Evolutionary conservation across 768 basidiomycete species (phyloP).

Genomic region (Boletus vermiculosoides): DNA sequence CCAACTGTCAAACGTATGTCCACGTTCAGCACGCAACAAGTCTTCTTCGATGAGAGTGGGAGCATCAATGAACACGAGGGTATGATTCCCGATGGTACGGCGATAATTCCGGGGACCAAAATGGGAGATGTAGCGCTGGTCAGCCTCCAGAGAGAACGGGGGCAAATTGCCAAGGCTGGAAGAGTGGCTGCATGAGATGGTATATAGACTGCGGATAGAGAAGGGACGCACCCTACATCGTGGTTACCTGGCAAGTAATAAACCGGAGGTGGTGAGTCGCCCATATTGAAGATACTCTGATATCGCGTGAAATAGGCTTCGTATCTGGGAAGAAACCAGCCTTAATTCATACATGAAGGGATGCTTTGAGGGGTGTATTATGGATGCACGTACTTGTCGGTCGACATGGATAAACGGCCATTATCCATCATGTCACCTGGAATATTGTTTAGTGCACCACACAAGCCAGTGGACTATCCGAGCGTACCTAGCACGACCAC

Average conservation of each 20-base stretch:
- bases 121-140: slow-evolving; percentile 61
- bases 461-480: background rate
- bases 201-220: background rate
- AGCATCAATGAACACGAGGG: slow-evolving; percentile 70
- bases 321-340: slow-evolving; percentile 54
- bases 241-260: slow-evolving; percentile 90
- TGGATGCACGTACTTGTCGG: slow-evolving; percentile 58
- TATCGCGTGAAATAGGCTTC: slow-evolving; percentile 67
- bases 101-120: slow-evolving; percentile 75
- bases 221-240: slow-evolving; percentile 65
- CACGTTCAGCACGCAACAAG: slow-evolving; percentile 42
- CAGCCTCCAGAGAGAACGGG: slow-evolving; percentile 42
- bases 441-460: background rate
- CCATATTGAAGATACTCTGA: slow-evolving; percentile 60
- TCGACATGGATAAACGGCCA: slow-evolving; percentile 63
- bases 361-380: background rate
- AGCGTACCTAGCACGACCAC: slow-evolving; percentile 71
- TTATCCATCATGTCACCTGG: slow-evolving; percentile 82
- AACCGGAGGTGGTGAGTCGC: slow-evolving; percentile 44
- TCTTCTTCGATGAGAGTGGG: slow-evolving; percentile 77
- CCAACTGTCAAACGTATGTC: slow-evolving; percentile 47
- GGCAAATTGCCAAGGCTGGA: slow-evolving; percentile 30
- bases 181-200: slow-evolving; percentile 2
- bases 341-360: slow-evolving; percentile 5
- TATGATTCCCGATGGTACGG: slow-evolving; percentile 67